phyloP scores from a whole-genome alignment of 148 eudicot species.

The Rheum nobile region DNA sequence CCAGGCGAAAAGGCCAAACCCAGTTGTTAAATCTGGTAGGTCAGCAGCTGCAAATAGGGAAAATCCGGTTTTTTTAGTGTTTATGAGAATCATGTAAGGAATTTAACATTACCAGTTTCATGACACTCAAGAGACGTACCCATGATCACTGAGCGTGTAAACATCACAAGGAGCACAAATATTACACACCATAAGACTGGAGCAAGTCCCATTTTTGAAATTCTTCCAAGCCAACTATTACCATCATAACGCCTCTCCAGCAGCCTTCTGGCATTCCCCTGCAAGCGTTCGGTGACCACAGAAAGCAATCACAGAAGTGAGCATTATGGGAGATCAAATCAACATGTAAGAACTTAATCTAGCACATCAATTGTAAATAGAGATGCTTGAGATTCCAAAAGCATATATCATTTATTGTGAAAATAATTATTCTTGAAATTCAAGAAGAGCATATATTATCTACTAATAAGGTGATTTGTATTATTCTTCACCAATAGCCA shows the following conservation, averaged over 20 bases:
- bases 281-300: slow-evolving; percentile 11
- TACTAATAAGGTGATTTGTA: neutral
- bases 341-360: neutral
- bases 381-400: neutral
- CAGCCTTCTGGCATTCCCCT: slow-evolving; percentile 92
- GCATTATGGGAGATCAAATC: neutral
- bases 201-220: slow-evolving; percentile 82
- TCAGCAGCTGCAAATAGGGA: slow-evolving; percentile 41
- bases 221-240: slow-evolving; percentile 56
- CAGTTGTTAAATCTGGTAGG: slow-evolving; percentile 67
- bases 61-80: neutral
- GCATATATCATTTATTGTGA: neutral
- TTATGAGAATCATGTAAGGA: neutral
- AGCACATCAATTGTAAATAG: neutral
- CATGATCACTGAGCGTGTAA: slow-evolving; percentile 59
- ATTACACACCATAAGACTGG: slow-evolving; percentile 72
- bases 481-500: neutral
- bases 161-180: slow-evolving; percentile 56
- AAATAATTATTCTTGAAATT: neutral
- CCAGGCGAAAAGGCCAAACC: slow-evolving; percentile 80
- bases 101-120: neutral
- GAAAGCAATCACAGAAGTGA: neutral
- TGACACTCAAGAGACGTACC: slow-evolving; percentile 32
- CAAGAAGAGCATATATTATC: neutral
- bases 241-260: slow-evolving; percentile 78